Evolutionary conservation across 257 asterid genomes (phyloP), one percentile per base, ranked within the genome.

Genomic region (Solanum bulbocastanum): DNA sequence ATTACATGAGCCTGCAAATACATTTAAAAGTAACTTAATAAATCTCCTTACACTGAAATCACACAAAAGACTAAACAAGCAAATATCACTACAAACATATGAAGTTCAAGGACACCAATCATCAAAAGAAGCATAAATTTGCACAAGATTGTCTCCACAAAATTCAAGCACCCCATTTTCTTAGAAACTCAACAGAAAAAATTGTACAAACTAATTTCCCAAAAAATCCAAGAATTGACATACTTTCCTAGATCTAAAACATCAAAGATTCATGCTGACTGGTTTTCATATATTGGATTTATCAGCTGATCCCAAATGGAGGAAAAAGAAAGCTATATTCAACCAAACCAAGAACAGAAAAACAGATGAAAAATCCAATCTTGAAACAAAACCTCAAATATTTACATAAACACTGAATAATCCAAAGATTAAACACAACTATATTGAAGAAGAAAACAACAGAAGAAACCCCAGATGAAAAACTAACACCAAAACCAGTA

Each of bases 1-100:
- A 23, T 46, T 49, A 72, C 83, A 20, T 86, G 40, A 46, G 15
- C 94, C 94, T 93, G 91, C 88, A 89, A 88, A 88, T 23, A 86
- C 46, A 18, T 74, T 76, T 27, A 65, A 32, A 30, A n/a, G 35
- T 73, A 85, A 84, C 62, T 86, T 52, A 40, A 86, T 33, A 30
- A 35, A 84, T 44, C 81, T 60, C 8, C 36, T 1, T 27, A 87
- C 78, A 36, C 49, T 74, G 60, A 62, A 33, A 22, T 83, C 66
- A 18, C 14, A 73, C 46, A 83, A 35, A 30, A 44, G 3, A 23
- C 35, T 22, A 46, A 46, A 36, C 84, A 83, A 68, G 81, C 89
- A 84, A 90, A 91, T 36, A 79, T 81, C 88, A 91, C 90, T 87
- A 68, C 11, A 83, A 89, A 75, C 90, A 89, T 88, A 86, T 86